phyloP scores from a whole-genome alignment of 768 basidiomycete species.

The Chlorophyllum brunneum region DNA sequence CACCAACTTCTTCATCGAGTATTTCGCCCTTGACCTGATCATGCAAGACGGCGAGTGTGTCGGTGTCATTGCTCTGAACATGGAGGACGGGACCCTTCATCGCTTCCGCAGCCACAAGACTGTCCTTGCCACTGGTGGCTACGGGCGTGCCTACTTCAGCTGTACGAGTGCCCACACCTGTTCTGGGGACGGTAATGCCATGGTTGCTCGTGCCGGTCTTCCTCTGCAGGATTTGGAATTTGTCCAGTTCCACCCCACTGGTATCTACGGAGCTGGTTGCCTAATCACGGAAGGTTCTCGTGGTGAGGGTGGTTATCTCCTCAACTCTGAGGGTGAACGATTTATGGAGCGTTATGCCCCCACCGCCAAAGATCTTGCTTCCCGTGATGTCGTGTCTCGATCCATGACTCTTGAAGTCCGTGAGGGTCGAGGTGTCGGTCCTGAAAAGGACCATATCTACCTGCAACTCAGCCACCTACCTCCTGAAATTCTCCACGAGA shows the following conservation, averaged over 20 bases:
- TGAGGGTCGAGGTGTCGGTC: constrained; percentile 97
- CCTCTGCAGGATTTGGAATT: constrained; percentile 98
- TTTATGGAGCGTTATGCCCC: constrained; percentile 99
- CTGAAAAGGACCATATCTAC: constrained; percentile 96
- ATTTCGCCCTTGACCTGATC: constrained; percentile 97
- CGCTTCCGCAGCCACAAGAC: constrained; percentile 99
- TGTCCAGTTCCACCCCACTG: constrained; percentile 99
- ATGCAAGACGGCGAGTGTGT: constrained; percentile 99
- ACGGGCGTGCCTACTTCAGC: constrained; percentile 96
- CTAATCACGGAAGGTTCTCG: constrained; percentile 99
- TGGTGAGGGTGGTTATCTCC: constrained; percentile 97
- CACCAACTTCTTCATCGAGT: constrained; percentile 99
- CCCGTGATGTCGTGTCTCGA: constrained; percentile 98
- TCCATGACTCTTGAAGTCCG: constrained; percentile 99
- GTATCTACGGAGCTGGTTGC: constrained; percentile 99
- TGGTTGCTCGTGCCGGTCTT: constrained; percentile 95
- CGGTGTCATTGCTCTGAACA: constrained; percentile 97
- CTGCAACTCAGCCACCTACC: constrained; percentile 97
- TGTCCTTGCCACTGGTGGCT: constrained; percentile 96
- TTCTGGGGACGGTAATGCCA: constrained; percentile 97
- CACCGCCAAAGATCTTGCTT: constrained; percentile 98
- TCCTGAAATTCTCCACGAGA: constrained; percentile 91
- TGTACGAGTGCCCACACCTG: constrained; percentile 99
- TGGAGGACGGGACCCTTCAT: constrained; percentile 99
- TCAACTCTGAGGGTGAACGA: constrained; percentile 98